Base-by-base conservation (phyloP, 805 yeast genomes). In the Pichia manshurica region DNA sequence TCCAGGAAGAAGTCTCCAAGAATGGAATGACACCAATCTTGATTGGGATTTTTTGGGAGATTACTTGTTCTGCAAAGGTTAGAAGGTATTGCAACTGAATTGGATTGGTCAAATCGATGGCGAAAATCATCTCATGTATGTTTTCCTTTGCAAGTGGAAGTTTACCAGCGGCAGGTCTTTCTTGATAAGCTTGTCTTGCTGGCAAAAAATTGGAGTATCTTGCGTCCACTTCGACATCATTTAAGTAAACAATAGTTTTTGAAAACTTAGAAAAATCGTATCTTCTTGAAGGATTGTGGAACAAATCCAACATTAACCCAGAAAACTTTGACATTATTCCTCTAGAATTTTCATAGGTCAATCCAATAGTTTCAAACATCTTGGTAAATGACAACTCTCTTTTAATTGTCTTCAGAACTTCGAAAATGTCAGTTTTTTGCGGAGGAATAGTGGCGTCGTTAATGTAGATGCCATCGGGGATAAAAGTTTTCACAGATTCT, bases 1-100 rank as follows among this genome's bases (percentile, higher is more conserved):
- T 47, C 49, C 65, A 66, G 8, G 43, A 36, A 3, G 48, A 55
- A 12, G 56, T 48, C 5, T 60, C 63, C 8, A 64, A 58, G 2
- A 84, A 49, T 0, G 98, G 96, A n/a, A 91, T 68, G 3, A 91
- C 52, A 6, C 97, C 99, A 44, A 91, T 59, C 62, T 90, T 84
- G 53, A 89, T 84, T 0, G 96, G 87, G 16, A 85, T 72, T 1
- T 79, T 78, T 38, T 77, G 74, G 12, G 73, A 69, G n/a, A 80
- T 57, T 2, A 80, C 67, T 2, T 76, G 63, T 22, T 72, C 70
- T 2, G 82, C 56, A 31, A 80, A 68, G 8, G 82, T 69, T 17
- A 75, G 64, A 25, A 82, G 62, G 1, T 74, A 77, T 16, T 68
- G 60, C 17, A 82, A 56, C 49, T 85, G 83, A 2, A 68, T 65